Base-by-base conservation (phyloP, 805 yeast species). In the Millerozyma miso region DNA sequence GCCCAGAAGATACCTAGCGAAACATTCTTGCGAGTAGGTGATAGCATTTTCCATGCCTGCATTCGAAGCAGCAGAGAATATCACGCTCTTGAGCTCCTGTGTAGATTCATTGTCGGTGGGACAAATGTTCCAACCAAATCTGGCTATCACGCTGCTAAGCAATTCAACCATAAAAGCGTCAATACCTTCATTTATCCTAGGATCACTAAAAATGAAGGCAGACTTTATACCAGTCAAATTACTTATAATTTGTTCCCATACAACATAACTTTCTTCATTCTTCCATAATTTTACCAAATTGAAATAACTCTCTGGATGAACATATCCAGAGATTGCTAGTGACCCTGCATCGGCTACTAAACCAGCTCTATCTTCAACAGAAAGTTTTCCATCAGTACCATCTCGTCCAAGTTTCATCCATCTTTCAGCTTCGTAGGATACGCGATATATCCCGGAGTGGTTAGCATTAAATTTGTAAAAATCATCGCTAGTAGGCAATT, bases 301-400 rank as follows among this genome's bases (percentile, higher is more conserved):
- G 51, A 84, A 74, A 56, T 83, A 73, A 52, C 74, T 80, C 3
- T 79, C 69, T 29, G 88, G 77, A 19, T 81, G 69, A 43, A 83
- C 77, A 53, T 76, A 74, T 23, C 91, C 93, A 14, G 91, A 80
- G 20, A 81, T 67, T 4, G 91, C 79, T 51, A 85, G 71, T 6
- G 88, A 77, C 41, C 76, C 79, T 15, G 86, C 86, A 65, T 86
- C 95, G n/a, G 90, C 85, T 38, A 85, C 84, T 52, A 84, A 73
- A 35, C 90, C 91, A 42, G 83, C 80, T 63, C 88, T 79, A 63
- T 86, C 93, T 59, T 83, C 86, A 41, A 82, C 84, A 8, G 88
- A 73, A 53, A 86, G 73, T 52, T 74, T 65, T 33, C 80, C 80
- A 8, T 71, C 71, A 33, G 73, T 74, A 43, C 80, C 84, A 33